Percentiles rank a stretch among this genome's conserved stretches.
These are phyloP conservation scores for Blastobotrys aristatus DNA, from an alignment of 1,139 yeast species.

Conservation along the genomic window DNA sequence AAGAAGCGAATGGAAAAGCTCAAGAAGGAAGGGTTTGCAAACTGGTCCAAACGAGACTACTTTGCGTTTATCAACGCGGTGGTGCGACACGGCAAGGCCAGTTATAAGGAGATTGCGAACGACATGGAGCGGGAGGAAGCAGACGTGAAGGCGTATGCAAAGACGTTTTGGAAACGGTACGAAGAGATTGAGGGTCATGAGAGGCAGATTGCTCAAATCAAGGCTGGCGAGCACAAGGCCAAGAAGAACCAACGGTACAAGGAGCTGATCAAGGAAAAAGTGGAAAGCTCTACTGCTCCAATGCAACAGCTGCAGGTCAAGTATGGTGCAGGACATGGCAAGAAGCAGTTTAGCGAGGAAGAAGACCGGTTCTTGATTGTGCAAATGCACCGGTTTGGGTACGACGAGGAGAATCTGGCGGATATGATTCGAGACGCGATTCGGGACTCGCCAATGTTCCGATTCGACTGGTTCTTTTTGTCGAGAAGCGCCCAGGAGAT, in stretches of 20 bases:
- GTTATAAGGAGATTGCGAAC: conserved; percentile 54
- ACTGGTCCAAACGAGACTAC: conserved; percentile 87
- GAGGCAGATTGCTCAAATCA: conserved; percentile 78
- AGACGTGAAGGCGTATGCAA: conserved; percentile 65
- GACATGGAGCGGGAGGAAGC: conserved; percentile 59
- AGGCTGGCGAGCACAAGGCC: conserved; percentile 77
- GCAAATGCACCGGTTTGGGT: conserved; percentile 71
- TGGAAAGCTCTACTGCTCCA: conserved; percentile 62
- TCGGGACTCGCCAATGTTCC: conserved; percentile 63
- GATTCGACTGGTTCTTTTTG: conserved; percentile 83
- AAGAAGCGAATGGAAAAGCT: conserved; percentile 55
- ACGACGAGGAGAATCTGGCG: conserved; percentile 61
- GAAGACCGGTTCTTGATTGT: conserved; percentile 81
- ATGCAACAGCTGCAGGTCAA: conserved; percentile 68
- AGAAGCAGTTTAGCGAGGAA: conserved; percentile 71
- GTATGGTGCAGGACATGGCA: conserved; percentile 86
- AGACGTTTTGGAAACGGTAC: conserved; percentile 71
- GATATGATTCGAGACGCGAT: conserved; percentile 79
- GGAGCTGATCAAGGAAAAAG: conserved; percentile 56
- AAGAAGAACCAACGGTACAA: conserved; percentile 63
- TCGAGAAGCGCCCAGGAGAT: conserved; percentile 83
- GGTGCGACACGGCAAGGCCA: conserved; percentile 72
- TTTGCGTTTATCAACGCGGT: conserved; percentile 76
- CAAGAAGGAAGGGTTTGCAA: conserved; percentile 61
- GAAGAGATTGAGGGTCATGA: conserved; percentile 78